These are phyloP conservation scores for Boletus tylopilopsis DNA, from an alignment of 768 basidiomycete genomes.

Conservation along the genomic window DNA sequence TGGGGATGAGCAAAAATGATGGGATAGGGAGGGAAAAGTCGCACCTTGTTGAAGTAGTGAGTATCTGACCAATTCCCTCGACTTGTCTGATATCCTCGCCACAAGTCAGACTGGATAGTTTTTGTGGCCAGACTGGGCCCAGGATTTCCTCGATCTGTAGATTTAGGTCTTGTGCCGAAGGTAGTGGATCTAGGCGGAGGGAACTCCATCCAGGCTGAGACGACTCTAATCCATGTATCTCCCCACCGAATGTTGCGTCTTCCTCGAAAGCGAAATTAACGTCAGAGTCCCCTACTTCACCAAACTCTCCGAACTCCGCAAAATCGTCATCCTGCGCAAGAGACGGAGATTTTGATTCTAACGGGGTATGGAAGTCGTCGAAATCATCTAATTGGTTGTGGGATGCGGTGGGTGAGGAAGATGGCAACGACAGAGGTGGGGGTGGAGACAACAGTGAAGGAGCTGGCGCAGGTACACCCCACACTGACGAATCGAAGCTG, in stretches of 20 bases:
- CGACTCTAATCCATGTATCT: slow-evolving; percentile 33
- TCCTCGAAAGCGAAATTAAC: slow-evolving; percentile 38
- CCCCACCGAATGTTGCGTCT: slow-evolving; percentile 19
- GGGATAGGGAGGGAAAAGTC: slow-evolving; percentile 16
- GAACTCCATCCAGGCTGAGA: slow-evolving; percentile 54
- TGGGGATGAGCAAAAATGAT: slow-evolving; percentile 16
- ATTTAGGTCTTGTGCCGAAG: slow-evolving; percentile 52
- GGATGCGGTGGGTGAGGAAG: slow-evolving; percentile 26
- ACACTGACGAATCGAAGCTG: slow-evolving; percentile 68
- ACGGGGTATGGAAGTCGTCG: slow-evolving; percentile 46
- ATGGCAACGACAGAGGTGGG: slow-evolving; percentile 15
- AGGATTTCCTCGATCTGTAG: slow-evolving; percentile 65
- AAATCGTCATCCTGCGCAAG: slow-evolving; percentile 65
- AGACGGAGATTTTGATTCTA: slow-evolving; percentile 40
- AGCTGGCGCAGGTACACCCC: slow-evolving; percentile 49
- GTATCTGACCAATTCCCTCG: slow-evolving; percentile 76
- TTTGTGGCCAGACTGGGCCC: slow-evolving; percentile 58
- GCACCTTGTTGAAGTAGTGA: slow-evolving; percentile 75
- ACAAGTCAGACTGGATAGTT: slow-evolving; percentile 51
- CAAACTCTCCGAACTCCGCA: slow-evolving; percentile 87
- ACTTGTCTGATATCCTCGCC: slow-evolving; percentile 75
- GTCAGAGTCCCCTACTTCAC: slow-evolving; percentile 48
- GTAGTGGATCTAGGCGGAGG: slow-evolving; percentile 61
- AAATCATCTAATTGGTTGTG: slow-evolving; percentile 51
- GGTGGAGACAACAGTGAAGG: slow-evolving; percentile 28